Evolutionary conservation across 495 filamentous ascomycete genomes (phyloP).

Genomic region (Delitschia confertaspora): DNA sequence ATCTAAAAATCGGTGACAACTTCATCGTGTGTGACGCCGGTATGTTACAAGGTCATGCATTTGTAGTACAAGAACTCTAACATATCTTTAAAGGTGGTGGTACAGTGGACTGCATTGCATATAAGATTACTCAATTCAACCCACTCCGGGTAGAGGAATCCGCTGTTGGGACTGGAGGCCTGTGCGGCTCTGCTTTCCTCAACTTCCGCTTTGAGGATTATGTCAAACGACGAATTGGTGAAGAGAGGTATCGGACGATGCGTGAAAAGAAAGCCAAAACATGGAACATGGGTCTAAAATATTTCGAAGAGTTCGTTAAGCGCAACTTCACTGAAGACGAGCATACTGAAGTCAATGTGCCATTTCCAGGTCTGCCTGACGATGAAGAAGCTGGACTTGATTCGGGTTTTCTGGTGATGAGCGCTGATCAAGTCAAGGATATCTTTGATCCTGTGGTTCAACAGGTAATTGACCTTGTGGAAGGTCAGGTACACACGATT

Average conservation of each 20-base stretch:
- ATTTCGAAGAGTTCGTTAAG: conserved; percentile 57
- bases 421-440: conserved; percentile 36
- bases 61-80: neutral
- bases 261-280: conserved; percentile 40
- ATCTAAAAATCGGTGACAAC: conserved; percentile 34
- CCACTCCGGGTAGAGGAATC: conserved; percentile 30
- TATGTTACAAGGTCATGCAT: neutral
- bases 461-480: conserved; percentile 51
- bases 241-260: conserved; percentile 36
- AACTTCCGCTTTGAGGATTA: conserved; percentile 42
- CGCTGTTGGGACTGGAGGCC: conserved; percentile 44
- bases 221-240: conserved; percentile 35
- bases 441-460: conserved; percentile 45
- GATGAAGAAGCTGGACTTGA: conserved; percentile 41
- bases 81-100: conserved; percentile 31
- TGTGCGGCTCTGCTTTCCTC: conserved; percentile 39
- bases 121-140: conserved; percentile 35
- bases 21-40: conserved; percentile 38
- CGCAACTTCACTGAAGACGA: conserved; percentile 66
- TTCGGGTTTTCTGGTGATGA: conserved; percentile 38
- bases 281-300: conserved; percentile 70
- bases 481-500: conserved; percentile 46
- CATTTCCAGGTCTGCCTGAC: conserved; percentile 64
- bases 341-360: conserved; percentile 58
- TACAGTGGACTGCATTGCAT: conserved; percentile 38